Conservation (phyloP, 345 rosid genomes). For the Limnanthes douglasii region DNA sequence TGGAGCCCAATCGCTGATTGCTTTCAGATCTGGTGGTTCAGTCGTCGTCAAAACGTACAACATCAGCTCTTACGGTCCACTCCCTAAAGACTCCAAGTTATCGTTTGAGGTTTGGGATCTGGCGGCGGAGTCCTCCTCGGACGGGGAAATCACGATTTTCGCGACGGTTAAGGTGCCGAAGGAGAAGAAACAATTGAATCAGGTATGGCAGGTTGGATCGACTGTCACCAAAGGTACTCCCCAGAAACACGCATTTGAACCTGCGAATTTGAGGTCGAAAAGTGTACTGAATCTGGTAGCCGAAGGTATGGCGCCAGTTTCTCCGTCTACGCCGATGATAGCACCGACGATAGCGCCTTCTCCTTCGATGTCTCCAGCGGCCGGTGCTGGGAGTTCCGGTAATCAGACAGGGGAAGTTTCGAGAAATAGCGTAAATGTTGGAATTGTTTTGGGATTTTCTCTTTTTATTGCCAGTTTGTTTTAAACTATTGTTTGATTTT, state of each 20-base stretch:
- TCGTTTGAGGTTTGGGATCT: slow-evolving; percentile 37
- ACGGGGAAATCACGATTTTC: slow-evolving; percentile 19
- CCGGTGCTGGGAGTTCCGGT: too few relatives aligned
- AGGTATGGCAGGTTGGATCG: slow-evolving; percentile 60
- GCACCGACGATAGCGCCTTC: too few relatives aligned
- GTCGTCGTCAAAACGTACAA: slow-evolving; percentile 26
- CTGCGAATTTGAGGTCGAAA: slow-evolving; percentile 13
- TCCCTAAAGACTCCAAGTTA: slow-evolving; percentile 16
- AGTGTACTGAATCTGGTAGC: too few relatives aligned
- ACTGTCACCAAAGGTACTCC: slow-evolving; percentile 15
- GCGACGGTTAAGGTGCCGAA: slow-evolving; percentile 34
- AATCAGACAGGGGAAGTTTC: too few relatives aligned
- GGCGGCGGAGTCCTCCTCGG: slow-evolving; percentile 16
- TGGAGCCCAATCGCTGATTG: slow-evolving; percentile 37
- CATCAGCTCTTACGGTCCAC: slow-evolving; percentile 13
- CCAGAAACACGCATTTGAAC: slow-evolving; percentile 8
- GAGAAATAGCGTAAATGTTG: too few relatives aligned
- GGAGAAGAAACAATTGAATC: slow-evolving; percentile 23
- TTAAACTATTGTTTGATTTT: too few relatives aligned
- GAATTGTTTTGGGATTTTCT: too few relatives aligned
- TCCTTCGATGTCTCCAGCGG: too few relatives aligned
- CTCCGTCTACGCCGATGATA: too few relatives aligned
- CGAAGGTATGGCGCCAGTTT: too few relatives aligned
- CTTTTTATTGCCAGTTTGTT: too few relatives aligned
- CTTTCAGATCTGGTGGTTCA: slow-evolving; percentile 19